Evolutionary conservation across 1,284 basidiomycete species (phyloP), one percentile per base, ranked within the genome.

Genomic region (Cutaneotrichosporon arboriforme): DNA sequence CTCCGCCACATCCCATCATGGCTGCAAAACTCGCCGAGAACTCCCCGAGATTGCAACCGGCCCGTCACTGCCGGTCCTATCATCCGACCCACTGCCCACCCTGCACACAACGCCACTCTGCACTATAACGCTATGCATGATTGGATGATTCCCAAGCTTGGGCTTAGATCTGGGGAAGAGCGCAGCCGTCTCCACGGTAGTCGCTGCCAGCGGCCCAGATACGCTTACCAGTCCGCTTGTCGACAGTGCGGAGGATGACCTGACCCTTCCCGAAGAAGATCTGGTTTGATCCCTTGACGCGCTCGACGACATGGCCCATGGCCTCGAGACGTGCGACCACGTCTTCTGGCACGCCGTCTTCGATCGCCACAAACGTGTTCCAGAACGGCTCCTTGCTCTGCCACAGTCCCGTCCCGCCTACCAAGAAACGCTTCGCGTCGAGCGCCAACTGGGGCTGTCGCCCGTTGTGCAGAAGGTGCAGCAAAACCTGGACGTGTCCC

Each of bases 391-490:
- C 69, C 8, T 67, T 69, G 15, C 59, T 54, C 12, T 36, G 44
- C 46, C 46, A 48, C 17, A 48, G 23, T 9, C 46, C 46, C 17
- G 52, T 54, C 14, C 53, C 53, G 31, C 41, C 45, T 57, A 97
- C 93, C 72, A 91, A 96, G 78, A 97, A 94, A n/a, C 92, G 83
- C 4, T 91, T 92, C 0, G 91, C 87, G 74, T 97, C 94, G 5
- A 72, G 62, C 8, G 62, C 86, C 12, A 86, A 82, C 74, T 93
- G 90, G 0, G 83, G 83, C 23, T 58, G 51, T n/a, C 59, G 58
- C 12, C 41, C 31, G 37, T 57, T 58, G 41, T 62, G 60, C 14
- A 64, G 48, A 13, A 64, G 39, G 70, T 92, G 94, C 42, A 79
- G 91, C 87, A 4, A 87, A 86, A 84, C 88, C 42, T 52, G 52